Base-by-base conservation (phyloP, 192 early-diverging fungal genomes). In the Umbelopsis sp. region DNA sequence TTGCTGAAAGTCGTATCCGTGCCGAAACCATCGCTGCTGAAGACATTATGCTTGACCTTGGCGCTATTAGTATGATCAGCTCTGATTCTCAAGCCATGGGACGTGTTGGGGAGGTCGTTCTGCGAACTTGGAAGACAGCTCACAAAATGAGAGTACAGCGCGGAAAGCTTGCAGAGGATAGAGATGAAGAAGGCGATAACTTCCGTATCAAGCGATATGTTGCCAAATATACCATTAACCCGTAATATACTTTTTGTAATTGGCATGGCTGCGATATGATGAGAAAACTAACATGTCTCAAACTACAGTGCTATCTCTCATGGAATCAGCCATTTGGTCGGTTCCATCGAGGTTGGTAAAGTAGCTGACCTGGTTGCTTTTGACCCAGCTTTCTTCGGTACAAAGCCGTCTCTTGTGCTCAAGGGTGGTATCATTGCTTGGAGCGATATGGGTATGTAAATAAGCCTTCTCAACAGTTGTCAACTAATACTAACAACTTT, bases 201-300 rank as follows among this genome's bases (percentile, higher is more conserved):
- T 94, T 91, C 81, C 79, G 94, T 22, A 92, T 94, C 73, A 87
- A 87, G 73, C 85, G 97, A 16, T 98, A 97, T 73, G 87, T 98
- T 74, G 93, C 97, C 22, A 98, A 98, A 80, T 98, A 98, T 78
- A 97, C 97, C 2, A 94, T 98, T 78, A 98, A 98, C 76, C 94
- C 95, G 83, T 94, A 85, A 85, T 91, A 41, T 78, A 46, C 21
- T 25, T 30, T 3, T 3, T 1, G 50, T 15, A 21, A 66, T 41
- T 9, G 21, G 30, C 33, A 58, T 2, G n/a, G 46, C 4, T 52
- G 1, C 45, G 11, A 46, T 21, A 67, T 13, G 20, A 22, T 1
- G 0, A 16, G 49, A 46, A 1, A n/a, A 52, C 18, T 50, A 46
- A 49, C 30, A 55, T 30, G n/a, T 64, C 8, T 13, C 22, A 44